phyloP scores from a whole-genome alignment of 495 filamentous ascomycete species.

The Cairneyella variabilis region DNA sequence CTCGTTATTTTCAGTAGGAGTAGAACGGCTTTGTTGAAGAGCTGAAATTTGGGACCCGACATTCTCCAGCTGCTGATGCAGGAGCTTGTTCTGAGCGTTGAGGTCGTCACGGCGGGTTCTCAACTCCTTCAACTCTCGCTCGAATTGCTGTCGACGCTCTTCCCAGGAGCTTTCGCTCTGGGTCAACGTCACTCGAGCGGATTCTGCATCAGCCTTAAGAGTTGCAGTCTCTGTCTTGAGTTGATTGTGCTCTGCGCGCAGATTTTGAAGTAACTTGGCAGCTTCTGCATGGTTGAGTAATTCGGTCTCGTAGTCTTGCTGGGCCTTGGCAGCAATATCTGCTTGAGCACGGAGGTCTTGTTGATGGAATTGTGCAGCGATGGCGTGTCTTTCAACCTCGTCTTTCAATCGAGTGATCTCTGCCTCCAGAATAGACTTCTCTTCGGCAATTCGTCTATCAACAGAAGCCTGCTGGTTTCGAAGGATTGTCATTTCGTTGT shows the following conservation, averaged over 20 bases:
- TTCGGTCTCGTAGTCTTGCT: constrained; percentile 92
- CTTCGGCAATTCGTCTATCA: constrained; percentile 69
- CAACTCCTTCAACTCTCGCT: constrained; percentile 76
- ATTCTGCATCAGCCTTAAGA: constrained; percentile 73
- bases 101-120: constrained; percentile 75
- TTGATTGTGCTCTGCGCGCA: constrained; percentile 76
- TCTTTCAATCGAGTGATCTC: constrained; percentile 83
- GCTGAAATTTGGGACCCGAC: constrained; percentile 72
- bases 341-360: constrained; percentile 90
- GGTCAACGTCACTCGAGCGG: constrained; percentile 67
- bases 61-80: constrained; percentile 84
- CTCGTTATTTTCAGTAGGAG: constrained; percentile 42
- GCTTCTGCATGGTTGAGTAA: constrained; percentile 93
- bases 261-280: constrained; percentile 70
- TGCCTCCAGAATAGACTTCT: constrained; percentile 66
- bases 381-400: constrained; percentile 73
- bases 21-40: constrained; percentile 68
- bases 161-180: constrained; percentile 86
- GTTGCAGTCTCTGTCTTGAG: constrained; percentile 71
- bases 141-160: constrained; percentile 72
- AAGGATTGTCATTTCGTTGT: constrained; percentile 70
- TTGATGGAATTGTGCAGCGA: constrained; percentile 75
- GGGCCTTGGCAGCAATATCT: constrained; percentile 85
- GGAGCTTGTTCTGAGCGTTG: constrained; percentile 76
- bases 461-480: constrained; percentile 74